Percentiles rank a stretch among this genome's conserved stretches.
These are phyloP conservation scores for Malassezia equina DNA, from an alignment of 1,284 basidiomycete species.

Conservation along the genomic window DNA sequence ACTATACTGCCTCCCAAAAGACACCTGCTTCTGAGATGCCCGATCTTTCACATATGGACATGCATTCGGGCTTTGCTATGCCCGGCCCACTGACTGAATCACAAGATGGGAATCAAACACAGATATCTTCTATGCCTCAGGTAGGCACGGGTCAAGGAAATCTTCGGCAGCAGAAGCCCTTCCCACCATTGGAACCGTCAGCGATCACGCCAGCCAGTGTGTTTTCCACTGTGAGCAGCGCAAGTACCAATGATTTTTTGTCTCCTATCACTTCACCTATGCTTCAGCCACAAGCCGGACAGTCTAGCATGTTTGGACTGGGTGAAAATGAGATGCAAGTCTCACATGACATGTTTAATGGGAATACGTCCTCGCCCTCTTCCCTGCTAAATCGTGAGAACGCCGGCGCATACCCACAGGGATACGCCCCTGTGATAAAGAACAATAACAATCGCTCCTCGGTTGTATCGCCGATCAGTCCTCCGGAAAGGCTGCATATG, in stretches of 20 bases:
- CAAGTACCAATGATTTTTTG: slow-evolving; percentile 52
- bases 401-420: slow-evolving; percentile 18
- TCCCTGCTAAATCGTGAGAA: slow-evolving; percentile 6
- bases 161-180: not conserved
- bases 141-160: not conserved
- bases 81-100: not conserved
- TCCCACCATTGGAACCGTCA: slow-evolving; percentile 33
- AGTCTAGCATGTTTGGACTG: slow-evolving; percentile 15
- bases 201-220: slow-evolving; percentile 45
- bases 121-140: not conserved
- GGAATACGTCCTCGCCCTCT: not conserved
- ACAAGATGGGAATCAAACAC: not conserved
- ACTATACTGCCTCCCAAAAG: not conserved
- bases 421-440: not conserved
- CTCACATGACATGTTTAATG: not conserved
- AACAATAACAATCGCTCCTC: slow-evolving; percentile 23
- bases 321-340: not conserved
- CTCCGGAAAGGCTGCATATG: not conserved
- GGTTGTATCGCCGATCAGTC: not conserved
- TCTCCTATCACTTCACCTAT: slow-evolving; percentile 57
- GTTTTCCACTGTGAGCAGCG: slow-evolving; percentile 42
- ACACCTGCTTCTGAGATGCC: not conserved
- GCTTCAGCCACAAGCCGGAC: slow-evolving; percentile 50
- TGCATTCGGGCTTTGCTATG: not conserved
- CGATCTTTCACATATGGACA: not conserved